These are phyloP conservation scores for Macrotyloma uniflorum DNA, from an alignment of 306 rosid genomes.

Conservation along the genomic window DNA sequence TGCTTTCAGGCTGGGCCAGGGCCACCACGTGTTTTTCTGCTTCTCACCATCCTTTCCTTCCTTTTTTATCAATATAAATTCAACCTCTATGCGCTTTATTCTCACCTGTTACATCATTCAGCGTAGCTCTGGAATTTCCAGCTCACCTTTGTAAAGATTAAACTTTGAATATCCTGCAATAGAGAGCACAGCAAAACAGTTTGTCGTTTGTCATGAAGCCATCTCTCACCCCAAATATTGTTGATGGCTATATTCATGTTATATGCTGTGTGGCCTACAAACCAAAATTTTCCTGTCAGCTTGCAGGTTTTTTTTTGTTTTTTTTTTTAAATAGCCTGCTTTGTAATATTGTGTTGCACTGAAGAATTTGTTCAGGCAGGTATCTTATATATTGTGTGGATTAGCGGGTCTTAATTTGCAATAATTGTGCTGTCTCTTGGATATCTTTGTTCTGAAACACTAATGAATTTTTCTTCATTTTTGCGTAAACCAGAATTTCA, in stretches of 20 bases:
- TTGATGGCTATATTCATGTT: neutral
- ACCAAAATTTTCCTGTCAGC: neutral
- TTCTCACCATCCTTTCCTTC: neutral
- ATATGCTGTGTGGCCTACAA: neutral
- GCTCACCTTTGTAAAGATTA: neutral
- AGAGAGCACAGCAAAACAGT: neutral
- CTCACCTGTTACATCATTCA: neutral
- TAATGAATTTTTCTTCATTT: neutral
- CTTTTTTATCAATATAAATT: neutral
- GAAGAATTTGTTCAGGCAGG: too few species aligned
- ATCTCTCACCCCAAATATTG: neutral
- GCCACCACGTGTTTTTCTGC: constrained; percentile 8
- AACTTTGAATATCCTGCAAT: neutral
- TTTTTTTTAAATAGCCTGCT: neutral
- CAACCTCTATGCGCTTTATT: neutral
- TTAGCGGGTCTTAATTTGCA: too few species aligned
- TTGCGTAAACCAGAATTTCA: constrained; percentile 62
- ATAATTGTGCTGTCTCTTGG: neutral
- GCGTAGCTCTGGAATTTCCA: neutral
- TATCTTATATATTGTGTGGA: too few species aligned
- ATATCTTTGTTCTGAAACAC: constrained; percentile 10
- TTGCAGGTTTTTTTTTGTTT: neutral
- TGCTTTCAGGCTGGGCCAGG: neutral
- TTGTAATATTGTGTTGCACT: too few species aligned
- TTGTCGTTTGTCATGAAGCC: neutral